Conservation (phyloP, 768 basidiomycete genomes). For the Tricholomella constricta region DNA sequence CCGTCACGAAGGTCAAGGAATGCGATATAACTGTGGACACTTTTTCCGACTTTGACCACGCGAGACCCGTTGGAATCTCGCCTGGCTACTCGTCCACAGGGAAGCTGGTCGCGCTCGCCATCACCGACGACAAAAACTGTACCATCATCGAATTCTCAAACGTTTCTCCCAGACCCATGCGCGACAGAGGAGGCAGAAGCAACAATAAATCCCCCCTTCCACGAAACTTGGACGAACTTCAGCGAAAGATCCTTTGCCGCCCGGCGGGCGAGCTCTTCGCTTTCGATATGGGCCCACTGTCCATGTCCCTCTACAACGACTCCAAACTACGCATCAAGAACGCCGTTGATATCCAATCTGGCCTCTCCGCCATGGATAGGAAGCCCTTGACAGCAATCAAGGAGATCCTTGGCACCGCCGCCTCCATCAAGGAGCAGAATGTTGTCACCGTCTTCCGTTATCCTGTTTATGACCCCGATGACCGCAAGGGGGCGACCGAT, state of each 20-base stretch:
- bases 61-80: constrained; percentile 49
- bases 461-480: constrained; percentile 34
- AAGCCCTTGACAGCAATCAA: constrained; percentile 44
- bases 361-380: constrained; percentile 40
- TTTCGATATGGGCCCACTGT: constrained; percentile 55
- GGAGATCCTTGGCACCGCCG: constrained; percentile 39
- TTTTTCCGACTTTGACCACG: constrained; percentile 34
- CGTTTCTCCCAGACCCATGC: constrained; percentile 16
- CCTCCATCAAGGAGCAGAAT: constrained; percentile 38
- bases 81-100: constrained; percentile 49
- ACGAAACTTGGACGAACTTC: constrained; percentile 23
- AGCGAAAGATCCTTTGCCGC: constrained; percentile 45
- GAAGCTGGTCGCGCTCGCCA: constrained; percentile 45
- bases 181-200: constrained; percentile 16
- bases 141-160: constrained; percentile 38
- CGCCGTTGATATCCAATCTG: constrained; percentile 62
- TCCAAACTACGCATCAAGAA: constrained; percentile 43
- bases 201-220: constrained; percentile 15
- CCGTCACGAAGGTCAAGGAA: constrained; percentile 29
- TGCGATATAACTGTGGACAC: constrained; percentile 21
- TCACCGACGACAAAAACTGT: constrained; percentile 40
- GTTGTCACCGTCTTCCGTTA: constrained; percentile 38
- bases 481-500: constrained; percentile 33
- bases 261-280: constrained; percentile 46
- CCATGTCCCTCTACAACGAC: constrained; percentile 48